These are phyloP conservation scores for Coccinonectria pachysandricola DNA, from an alignment of 2,329 filamentous ascomycete genomes.

Conservation along the genomic window DNA sequence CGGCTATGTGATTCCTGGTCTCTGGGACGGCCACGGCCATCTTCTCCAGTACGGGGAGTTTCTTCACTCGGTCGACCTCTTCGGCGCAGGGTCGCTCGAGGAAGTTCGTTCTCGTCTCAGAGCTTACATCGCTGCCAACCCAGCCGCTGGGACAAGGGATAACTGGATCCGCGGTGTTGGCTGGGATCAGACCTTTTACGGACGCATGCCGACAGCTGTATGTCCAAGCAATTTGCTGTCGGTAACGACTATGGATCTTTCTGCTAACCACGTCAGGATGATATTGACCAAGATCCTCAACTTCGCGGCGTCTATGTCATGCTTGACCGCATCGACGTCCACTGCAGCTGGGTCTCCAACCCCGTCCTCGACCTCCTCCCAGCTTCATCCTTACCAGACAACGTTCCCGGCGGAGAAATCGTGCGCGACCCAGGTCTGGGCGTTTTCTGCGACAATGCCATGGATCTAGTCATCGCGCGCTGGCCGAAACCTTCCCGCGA, in stretches of 20 bases:
- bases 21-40: slow-evolving; percentile 65
- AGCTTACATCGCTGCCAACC: slow-evolving; percentile 38
- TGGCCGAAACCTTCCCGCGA: slow-evolving; percentile 46
- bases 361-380: slow-evolving; percentile 53
- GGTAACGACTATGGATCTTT: too few relatives aligned
- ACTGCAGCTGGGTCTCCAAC: slow-evolving; percentile 60
- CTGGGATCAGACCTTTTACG: slow-evolving; percentile 59
- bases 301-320: slow-evolving; percentile 53
- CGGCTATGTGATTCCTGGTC: slow-evolving; percentile 52
- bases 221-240: too few relatives aligned
- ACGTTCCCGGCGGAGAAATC: slow-evolving; percentile 54
- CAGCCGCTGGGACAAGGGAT: slow-evolving; percentile 38
- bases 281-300: slow-evolving; percentile 41
- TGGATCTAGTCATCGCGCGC: slow-evolving; percentile 46
- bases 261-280: slow-evolving; percentile 28
- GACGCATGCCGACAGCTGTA: slow-evolving; percentile 55
- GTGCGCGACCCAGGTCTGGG: slow-evolving; percentile 50
- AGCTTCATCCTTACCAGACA: slow-evolving; percentile 31
- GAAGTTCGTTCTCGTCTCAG: slow-evolving; percentile 44
- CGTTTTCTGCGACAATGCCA: slow-evolving; percentile 66
- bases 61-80: slow-evolving; percentile 54
- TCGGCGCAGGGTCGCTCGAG: slow-evolving; percentile 44
- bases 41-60: slow-evolving; percentile 57
- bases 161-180: slow-evolving; percentile 59
- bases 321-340: slow-evolving; percentile 59